Evolutionary conservation across 208 protist genomes (phyloP), one percentile per base, ranked within the genome.

Genomic region (Leishmania amazonensis): DNA sequence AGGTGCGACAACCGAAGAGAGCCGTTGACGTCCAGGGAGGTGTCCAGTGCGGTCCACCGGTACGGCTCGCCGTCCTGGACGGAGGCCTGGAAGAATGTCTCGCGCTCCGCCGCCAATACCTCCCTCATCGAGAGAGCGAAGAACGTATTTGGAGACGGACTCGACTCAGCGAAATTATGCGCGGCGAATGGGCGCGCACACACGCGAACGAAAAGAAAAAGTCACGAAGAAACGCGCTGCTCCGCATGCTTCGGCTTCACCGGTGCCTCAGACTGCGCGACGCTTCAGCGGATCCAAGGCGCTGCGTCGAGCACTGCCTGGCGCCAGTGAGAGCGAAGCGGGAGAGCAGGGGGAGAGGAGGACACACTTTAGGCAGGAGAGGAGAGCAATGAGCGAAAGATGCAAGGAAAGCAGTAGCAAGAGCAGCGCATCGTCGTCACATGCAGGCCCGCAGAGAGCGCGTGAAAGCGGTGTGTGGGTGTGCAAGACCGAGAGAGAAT

Each of bases 1-100:
- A 97, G 83, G 75, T 97, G 94, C 0, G 90, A 91, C 40, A 97
- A 78, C 42, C 88, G 87, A 35, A 97, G 89, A 3, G 88, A 89
- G 51, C 88, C 77, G 65, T 88, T 79, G 45, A 93, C 74, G 79
- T 97, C 86, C 58, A 95, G 90, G 40, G 87, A 60, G 38, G 87
- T 85, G 75, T 85, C 83, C 17, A 81, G 80, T 17, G 83, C 76
- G 21, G 89, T 83, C 78, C 95, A 97, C 65, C 84, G 71, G 83
- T 90, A 93, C 40, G 94, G 92, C 78, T 85, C 87, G 15, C 78
- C 85, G 17, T 96, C 90, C n/a, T 57, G 84, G 42, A 95, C 91
- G 47, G 89, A 87, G 1, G 89, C 90, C 28, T 85, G 79, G 78
- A 96, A 97, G 21, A 89, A 85, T 17, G 91, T 94, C 65, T 88